Percentiles rank a stretch among this genome's conserved stretches.
phyloP scores from a whole-genome alignment of 169 alveolate genomes.

The Sarcocystis neurona region DNA sequence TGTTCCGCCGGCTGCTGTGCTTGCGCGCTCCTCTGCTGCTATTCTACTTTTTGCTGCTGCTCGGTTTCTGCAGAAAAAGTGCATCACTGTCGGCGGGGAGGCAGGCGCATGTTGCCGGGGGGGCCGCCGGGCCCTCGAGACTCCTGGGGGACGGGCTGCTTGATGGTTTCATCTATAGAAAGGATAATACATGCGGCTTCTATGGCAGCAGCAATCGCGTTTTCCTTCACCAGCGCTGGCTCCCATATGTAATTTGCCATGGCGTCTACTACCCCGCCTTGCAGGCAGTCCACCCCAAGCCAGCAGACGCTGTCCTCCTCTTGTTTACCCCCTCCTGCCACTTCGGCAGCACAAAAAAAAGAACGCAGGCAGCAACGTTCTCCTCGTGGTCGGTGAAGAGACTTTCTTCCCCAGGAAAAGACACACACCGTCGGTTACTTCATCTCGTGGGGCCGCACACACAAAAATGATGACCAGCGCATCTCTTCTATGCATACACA shows the following conservation, averaged over 20 bases:
- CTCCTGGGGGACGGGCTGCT: constrained; percentile 78
- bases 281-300: constrained; percentile 94
- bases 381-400: no score
- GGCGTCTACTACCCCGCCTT: constrained; percentile 89
- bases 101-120: background rate
- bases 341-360: no score
- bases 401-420: no score
- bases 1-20: background rate
- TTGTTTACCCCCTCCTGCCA: no score
- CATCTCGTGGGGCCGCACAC: no score
- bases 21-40: background rate
- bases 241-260: constrained; percentile 92
- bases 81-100: background rate
- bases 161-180: constrained; percentile 96
- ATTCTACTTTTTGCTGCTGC: background rate
- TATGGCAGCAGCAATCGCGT: constrained; percentile 95
- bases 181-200: constrained; percentile 98
- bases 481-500: no score
- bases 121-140: background rate
- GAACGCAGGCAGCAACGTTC: no score
- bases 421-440: no score
- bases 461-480: no score
- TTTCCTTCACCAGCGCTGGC: constrained; percentile 93
- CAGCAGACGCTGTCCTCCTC: no score
- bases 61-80: background rate